Conservation (phyloP, 768 basidiomycete genomes). For the Termitomyces sp. region DNA sequence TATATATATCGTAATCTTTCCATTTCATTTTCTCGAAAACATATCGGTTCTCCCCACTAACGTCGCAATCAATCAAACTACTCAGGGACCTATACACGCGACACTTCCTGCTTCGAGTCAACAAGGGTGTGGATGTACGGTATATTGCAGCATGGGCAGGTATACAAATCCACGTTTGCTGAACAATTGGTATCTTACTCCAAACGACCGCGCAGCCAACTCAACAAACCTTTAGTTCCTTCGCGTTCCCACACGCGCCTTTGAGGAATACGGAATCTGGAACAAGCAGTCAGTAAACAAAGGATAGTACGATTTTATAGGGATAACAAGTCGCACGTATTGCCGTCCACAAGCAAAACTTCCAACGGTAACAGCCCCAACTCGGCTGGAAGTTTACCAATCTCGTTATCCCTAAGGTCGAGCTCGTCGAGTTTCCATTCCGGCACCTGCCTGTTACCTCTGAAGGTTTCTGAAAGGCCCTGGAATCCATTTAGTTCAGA, state of each 20-base stretch:
- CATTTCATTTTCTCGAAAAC: not conserved
- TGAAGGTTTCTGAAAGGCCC: constrained; percentile 57
- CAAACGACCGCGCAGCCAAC: constrained; percentile 72
- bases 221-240: constrained; percentile 75
- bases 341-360: constrained; percentile 80
- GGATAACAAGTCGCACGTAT: constrained; percentile 50
- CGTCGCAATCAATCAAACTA: not conserved
- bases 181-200: constrained; percentile 30
- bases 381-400: constrained; percentile 61
- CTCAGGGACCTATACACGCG: not conserved
- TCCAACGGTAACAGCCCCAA: constrained; percentile 74
- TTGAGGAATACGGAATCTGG: constrained; percentile 76
- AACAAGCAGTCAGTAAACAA: not conserved
- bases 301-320: not conserved
- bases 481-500: constrained; percentile 57
- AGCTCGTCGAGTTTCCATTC: constrained; percentile 79
- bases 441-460: constrained; percentile 52
- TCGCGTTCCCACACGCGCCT: constrained; percentile 84
- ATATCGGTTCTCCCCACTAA: not conserved
- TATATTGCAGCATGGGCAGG: not conserved
- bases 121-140: not conserved
- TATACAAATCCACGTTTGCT: not conserved
- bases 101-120: no score
- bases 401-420: constrained; percentile 78
- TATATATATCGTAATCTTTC: not conserved